Conservation (phyloP, 2,329 filamentous ascomycete genomes). For the Chaetomium globosum region DNA sequence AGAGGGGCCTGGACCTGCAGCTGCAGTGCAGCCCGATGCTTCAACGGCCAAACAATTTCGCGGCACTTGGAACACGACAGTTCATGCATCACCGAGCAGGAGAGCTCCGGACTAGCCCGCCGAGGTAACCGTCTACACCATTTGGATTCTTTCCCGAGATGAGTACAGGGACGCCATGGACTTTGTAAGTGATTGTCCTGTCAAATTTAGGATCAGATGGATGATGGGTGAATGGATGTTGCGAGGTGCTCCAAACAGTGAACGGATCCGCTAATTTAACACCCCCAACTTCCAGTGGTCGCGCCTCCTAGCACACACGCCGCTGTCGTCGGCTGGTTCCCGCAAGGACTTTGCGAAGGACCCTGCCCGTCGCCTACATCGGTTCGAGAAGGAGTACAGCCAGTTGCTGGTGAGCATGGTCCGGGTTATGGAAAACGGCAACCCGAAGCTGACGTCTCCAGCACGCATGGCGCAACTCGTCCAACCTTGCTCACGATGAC, state of each 20-base stretch:
- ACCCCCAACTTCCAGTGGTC: constrained; percentile 56
- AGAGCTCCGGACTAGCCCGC: constrained; percentile 25
- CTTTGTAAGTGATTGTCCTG: constrained; percentile 49
- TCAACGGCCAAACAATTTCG: constrained; percentile 39
- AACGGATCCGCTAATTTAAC: constrained; percentile 1
- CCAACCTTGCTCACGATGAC: constrained; percentile 62
- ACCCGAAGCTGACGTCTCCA: constrained; percentile 35
- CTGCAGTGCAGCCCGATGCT: neutral
- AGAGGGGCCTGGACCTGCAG: constrained; percentile 2
- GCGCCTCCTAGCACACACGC: constrained; percentile 65
- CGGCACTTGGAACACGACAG: constrained; percentile 40
- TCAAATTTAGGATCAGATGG: neutral
- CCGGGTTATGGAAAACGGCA: neutral
- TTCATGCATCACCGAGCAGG: constrained; percentile 37
- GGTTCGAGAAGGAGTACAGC: constrained; percentile 68
- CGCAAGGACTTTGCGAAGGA: constrained; percentile 64
- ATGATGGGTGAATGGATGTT: neutral
- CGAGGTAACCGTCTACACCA: constrained; percentile 21
- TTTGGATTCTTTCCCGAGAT: constrained; percentile 44
- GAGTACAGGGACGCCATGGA: constrained; percentile 56
- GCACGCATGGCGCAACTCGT: constrained; percentile 64
- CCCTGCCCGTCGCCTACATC: constrained; percentile 64
- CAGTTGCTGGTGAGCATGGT: constrained; percentile 57
- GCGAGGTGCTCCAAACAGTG: neutral
- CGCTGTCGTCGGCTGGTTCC: constrained; percentile 58